Evolutionary conservation across 2,329 filamentous ascomycete genomes (phyloP).

Genomic region (Botrytis deweyae): DNA sequence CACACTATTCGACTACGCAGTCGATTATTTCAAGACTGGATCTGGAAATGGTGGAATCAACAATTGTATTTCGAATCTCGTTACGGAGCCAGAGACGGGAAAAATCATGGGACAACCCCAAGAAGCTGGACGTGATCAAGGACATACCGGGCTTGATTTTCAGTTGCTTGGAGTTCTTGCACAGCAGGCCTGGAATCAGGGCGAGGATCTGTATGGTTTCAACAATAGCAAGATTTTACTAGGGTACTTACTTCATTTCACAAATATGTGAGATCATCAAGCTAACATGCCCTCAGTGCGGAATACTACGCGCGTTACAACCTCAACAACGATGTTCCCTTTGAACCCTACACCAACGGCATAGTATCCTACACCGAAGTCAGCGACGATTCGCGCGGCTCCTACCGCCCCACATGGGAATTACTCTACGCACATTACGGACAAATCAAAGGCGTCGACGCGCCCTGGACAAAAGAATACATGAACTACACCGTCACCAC

Average conservation of each 20-base stretch:
- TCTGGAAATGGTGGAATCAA: slow-evolving; percentile 2
- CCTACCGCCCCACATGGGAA: neutral
- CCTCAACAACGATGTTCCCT: neutral
- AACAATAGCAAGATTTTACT: neutral
- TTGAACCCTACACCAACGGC: slow-evolving; percentile 1
- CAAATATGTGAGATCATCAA: neutral
- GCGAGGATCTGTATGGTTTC: neutral
- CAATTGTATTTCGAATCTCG: neutral
- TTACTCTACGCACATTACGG: neutral
- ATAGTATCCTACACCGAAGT: neutral
- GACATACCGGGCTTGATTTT: neutral
- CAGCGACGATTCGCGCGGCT: neutral
- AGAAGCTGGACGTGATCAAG: neutral
- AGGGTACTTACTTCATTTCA: neutral
- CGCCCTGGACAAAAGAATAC: neutral
- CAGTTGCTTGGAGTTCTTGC: neutral
- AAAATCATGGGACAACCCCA: neutral
- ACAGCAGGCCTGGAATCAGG: neutral
- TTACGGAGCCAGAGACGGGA: neutral
- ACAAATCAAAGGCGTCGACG: neutral
- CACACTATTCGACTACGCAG: neutral
- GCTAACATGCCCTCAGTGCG: neutral
- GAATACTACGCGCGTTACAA: slow-evolving; percentile 7
- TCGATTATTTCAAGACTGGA: slow-evolving; percentile 4
- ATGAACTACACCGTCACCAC: neutral